Base-by-base conservation (phyloP, 129 eudicot species). In the Arctium lappa region DNA sequence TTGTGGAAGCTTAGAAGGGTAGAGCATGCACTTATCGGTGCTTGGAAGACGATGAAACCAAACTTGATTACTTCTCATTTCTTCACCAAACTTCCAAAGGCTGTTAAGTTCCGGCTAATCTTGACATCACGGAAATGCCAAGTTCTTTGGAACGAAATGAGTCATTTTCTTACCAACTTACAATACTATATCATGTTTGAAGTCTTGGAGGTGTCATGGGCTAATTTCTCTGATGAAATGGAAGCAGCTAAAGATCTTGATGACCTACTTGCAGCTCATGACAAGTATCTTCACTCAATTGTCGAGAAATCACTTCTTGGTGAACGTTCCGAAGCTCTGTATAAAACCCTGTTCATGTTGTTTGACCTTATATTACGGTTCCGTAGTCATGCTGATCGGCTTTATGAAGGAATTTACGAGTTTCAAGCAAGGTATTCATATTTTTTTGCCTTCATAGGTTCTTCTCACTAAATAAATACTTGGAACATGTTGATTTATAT, bases 1-100 rank as follows among this genome's bases (percentile, higher is more conserved):
- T 88, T 96, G 89, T 96, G 99, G 99, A 96, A 96, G 89, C 96
- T 96, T 70, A 91, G 98, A 85, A 89, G 99, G 91, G 96, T 96
- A 75, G 99, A 96, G 85, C 99, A 96, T 79, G 99, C 98, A 0
- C 90, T 96, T 72, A 91, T 88, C 15, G 88, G 94, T 85, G 88
- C 87, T 9, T 96, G 98, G 98, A 96, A 93, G 90, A 91, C 89
- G 4, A 93, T 96, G 99, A 96, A 96, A 79, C 99, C 99, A 10
- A 93, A 93, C 79, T 88, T 92, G 89, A 90, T 93, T 39, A 90
- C 92, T 75, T 92, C 97, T 81, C 96, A 82, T 80, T 87, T 90
- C 79, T 90, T 89, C 80, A 80, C 88, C 6, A 93, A 92, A 75
- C 80, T 96, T 78, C 97, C 97, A 11, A 87, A 88, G 3, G 85